Evolutionary conservation across 768 basidiomycete genomes (phyloP), one percentile per base, ranked within the genome.

Genomic region (Galerina marginata): DNA sequence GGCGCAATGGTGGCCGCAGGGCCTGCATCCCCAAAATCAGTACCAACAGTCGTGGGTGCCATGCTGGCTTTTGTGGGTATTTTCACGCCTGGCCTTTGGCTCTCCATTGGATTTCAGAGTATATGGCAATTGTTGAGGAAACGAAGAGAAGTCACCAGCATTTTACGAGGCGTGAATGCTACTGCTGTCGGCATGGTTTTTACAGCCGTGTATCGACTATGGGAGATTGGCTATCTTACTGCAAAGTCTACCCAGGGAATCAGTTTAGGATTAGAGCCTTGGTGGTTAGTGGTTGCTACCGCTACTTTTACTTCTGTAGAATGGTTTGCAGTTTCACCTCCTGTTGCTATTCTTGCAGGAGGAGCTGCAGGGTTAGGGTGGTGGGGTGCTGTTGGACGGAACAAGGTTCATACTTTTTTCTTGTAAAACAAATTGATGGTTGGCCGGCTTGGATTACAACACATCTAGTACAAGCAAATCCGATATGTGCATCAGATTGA

Each of bases 41-140:
- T 77, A 4, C 74, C 75, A 7, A 72, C 72, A 7, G 63, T 77
- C 33, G 61, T 81, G 10, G 83, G 82, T n/a, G 80, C 77, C 0
- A 29, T 83, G 4, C 69, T 84, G n/a, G 83, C 77, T 12, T 83
- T 73, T 67, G 25, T 83, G 12, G 83, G 81, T 9, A 83, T 85
- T 46, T 85, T 86, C 64, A 60, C 74, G 5, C 84, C 83, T 0
- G 84, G 84, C 9, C 63, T 79, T 23, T 72, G 72, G 68, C 65
- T 80, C 39, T 74, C 73, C 7, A 49, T 75, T 43, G 77, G 73
- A 0, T 74, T 77, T 50, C 77, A 77, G 60, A 71, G 74, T 57
- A 36, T 76, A 14, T 77, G 76, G 74, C 67, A 72, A 15, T 68
- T 64, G 4, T 52, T 79, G 39, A 61, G 76, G 46, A 72, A 70